Conservation (phyloP, 352 stramenopile species). For the Phytophthora hybrid region DNA sequence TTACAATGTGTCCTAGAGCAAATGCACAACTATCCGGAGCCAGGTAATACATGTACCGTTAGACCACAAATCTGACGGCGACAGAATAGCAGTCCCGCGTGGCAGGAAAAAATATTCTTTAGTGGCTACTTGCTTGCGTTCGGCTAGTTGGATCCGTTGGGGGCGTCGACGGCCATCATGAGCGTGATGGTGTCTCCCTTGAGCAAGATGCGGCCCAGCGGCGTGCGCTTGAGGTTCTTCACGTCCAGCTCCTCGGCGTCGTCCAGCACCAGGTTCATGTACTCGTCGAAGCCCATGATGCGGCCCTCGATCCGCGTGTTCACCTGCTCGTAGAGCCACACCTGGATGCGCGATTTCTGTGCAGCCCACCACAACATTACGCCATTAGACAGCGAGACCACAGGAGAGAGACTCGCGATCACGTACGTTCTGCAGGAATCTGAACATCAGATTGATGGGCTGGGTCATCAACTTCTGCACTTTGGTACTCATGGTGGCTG, state of each 20-base stretch:
- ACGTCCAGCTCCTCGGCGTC: constrained; percentile 97
- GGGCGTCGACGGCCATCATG: constrained; percentile 91
- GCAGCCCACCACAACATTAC: constrained; percentile 6
- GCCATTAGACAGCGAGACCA: background rate
- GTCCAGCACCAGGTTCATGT: constrained; percentile 99
- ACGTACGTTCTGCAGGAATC: constrained; percentile 97
- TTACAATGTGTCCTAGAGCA: constrained; percentile 55
- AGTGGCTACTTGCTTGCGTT: constrained; percentile 23
- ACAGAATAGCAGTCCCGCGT: constrained; percentile 23
- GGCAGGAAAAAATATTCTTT: constrained; percentile 38
- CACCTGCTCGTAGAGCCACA: constrained; percentile 99
- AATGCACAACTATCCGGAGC: constrained; percentile 1
- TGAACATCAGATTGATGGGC: constrained; percentile 99
- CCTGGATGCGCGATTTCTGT: constrained; percentile 96
- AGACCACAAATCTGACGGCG: background rate
- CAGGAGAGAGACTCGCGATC: background rate
- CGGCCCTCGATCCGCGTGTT: constrained; percentile 99
- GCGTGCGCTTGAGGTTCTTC: constrained; percentile 94
- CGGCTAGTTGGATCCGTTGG: constrained; percentile 46
- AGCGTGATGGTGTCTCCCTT: constrained; percentile 99
- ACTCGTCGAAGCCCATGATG: constrained; percentile 99
- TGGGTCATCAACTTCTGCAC: constrained; percentile 99
- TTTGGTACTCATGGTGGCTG: constrained; percentile 88
- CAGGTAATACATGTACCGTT: background rate
- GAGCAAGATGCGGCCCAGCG: constrained; percentile 98